Evolutionary conservation across 2,329 filamentous ascomycete genomes (phyloP).

Genomic region (Fusarium sublunatum): DNA sequence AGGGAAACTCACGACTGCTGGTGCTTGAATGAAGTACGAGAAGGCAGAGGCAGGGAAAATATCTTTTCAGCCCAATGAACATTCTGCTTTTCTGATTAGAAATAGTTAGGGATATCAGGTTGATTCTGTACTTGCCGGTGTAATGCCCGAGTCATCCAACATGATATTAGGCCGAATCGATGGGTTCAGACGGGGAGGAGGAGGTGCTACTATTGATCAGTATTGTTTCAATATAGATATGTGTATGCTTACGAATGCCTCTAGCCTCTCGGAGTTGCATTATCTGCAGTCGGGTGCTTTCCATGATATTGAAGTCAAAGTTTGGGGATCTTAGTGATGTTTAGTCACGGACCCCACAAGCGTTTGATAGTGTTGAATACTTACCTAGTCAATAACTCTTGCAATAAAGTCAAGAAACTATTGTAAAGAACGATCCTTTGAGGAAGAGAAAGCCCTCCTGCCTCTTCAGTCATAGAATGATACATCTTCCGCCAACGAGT

Average conservation of each 20-base stretch:
- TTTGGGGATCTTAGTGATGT: slow-evolving; percentile 53
- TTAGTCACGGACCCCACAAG: slow-evolving; percentile 27
- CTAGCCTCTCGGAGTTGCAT: slow-evolving; percentile 64
- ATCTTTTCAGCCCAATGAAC: slow-evolving; percentile 72
- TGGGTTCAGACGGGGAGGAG: slow-evolving; percentile 51
- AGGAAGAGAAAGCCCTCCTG: slow-evolving; percentile 61
- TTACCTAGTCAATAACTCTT: slow-evolving; percentile 64
- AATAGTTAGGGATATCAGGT: neutral
- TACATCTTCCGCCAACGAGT: slow-evolving; percentile 70
- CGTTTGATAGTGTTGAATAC: slow-evolving; percentile 14
- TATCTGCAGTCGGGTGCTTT: slow-evolving; percentile 60
- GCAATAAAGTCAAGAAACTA: slow-evolving; percentile 62
- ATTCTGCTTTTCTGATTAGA: slow-evolving; percentile 51
- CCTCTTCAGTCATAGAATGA: slow-evolving; percentile 65
- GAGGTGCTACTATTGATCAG: slow-evolving; percentile 48
- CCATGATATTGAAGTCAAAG: slow-evolving; percentile 67
- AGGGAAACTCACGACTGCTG: slow-evolving; percentile 46
- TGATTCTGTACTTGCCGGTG: slow-evolving; percentile 27
- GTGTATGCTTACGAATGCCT: slow-evolving; percentile 59
- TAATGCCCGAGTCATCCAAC: slow-evolving; percentile 42
- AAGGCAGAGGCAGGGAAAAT: slow-evolving; percentile 65
- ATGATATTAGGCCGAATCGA: slow-evolving; percentile 50
- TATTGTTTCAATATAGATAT: slow-evolving; percentile 12
- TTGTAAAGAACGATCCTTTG: slow-evolving; percentile 68
- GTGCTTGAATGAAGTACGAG: slow-evolving; percentile 61